phyloP scores from a whole-genome alignment of 148 eudicot genomes.

The Nyssa sinensis region DNA sequence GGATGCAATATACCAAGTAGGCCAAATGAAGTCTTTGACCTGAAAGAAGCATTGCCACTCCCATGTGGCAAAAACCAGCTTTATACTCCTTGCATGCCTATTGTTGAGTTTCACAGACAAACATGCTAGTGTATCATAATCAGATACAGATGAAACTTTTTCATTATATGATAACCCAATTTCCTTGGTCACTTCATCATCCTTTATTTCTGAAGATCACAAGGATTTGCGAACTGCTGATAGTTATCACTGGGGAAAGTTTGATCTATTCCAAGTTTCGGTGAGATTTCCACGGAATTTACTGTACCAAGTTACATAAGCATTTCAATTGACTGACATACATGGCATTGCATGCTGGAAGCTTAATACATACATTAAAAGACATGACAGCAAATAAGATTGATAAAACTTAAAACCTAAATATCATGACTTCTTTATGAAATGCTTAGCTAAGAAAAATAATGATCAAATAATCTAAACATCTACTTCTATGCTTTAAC shows the following conservation, averaged over 20 bases:
- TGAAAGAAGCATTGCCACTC: neutral
- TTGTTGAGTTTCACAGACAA: neutral
- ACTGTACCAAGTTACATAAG: neutral
- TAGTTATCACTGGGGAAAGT: neutral
- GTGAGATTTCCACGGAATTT: neutral
- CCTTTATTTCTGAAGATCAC: neutral
- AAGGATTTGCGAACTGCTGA: neutral
- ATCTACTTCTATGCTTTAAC: neutral
- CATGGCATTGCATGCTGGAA: neutral
- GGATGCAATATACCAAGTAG: neutral
- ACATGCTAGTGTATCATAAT: neutral
- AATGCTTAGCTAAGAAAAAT: neutral
- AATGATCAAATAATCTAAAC: neutral
- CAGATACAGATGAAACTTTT: neutral
- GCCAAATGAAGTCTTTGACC: neutral
- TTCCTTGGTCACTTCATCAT: neutral
- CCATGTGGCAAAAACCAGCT: neutral
- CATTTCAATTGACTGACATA: neutral
- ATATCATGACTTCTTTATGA: neutral
- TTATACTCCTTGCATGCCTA: too few species aligned
- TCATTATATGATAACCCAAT: neutral
- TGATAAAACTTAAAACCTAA: neutral
- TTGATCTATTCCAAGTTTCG: neutral
- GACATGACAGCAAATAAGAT: neutral
- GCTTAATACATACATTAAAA: neutral